Conservation (phyloP, 306 rosid genomes). For the Alnus rubra region DNA sequence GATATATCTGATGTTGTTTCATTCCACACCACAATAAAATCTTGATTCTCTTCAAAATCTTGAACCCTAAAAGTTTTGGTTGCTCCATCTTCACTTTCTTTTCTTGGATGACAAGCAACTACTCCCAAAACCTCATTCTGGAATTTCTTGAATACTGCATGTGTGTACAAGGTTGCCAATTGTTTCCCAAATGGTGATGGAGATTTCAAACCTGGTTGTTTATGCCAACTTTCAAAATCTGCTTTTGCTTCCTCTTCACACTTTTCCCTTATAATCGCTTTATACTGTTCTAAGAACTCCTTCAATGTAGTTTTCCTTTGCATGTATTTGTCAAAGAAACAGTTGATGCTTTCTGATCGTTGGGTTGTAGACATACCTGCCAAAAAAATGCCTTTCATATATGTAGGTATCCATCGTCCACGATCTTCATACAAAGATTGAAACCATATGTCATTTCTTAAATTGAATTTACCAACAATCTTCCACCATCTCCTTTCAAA, state of each 20-base stretch:
- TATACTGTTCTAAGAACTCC: slow-evolving; percentile 43
- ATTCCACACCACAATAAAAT: slow-evolving; percentile 43
- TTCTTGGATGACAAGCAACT: slow-evolving; percentile 56
- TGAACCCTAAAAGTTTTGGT: slow-evolving; percentile 35
- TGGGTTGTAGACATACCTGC: slow-evolving; percentile 46
- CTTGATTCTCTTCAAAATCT: slow-evolving; percentile 46
- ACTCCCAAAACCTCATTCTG: slow-evolving; percentile 59
- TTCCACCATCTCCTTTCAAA: slow-evolving; percentile 48
- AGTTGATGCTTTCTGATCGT: slow-evolving; percentile 38
- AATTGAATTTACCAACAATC: slow-evolving; percentile 38
- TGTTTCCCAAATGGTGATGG: slow-evolving; percentile 59
- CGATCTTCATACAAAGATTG: slow-evolving; percentile 44
- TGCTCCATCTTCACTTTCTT: slow-evolving; percentile 37
- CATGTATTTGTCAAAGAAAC: slow-evolving; percentile 44
- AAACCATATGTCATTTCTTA: slow-evolving; percentile 38
- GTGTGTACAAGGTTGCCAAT: slow-evolving; percentile 39
- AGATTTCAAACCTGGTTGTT: slow-evolving; percentile 44
- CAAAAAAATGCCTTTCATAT: slow-evolving; percentile 33
- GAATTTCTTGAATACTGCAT: slow-evolving; percentile 44
- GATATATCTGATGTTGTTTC: slow-evolving; percentile 43
- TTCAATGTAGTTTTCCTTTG: slow-evolving; percentile 44
- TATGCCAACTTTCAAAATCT: slow-evolving; percentile 49
- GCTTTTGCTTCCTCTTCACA: slow-evolving; percentile 50
- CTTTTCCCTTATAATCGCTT: slow-evolving; percentile 29
- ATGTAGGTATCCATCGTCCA: slow-evolving; percentile 40